A percentile compares a stretch with the other conserved stretches of the same genome.
phyloP scores from a whole-genome alignment of 768 basidiomycete genomes.

The Russula emetica region DNA sequence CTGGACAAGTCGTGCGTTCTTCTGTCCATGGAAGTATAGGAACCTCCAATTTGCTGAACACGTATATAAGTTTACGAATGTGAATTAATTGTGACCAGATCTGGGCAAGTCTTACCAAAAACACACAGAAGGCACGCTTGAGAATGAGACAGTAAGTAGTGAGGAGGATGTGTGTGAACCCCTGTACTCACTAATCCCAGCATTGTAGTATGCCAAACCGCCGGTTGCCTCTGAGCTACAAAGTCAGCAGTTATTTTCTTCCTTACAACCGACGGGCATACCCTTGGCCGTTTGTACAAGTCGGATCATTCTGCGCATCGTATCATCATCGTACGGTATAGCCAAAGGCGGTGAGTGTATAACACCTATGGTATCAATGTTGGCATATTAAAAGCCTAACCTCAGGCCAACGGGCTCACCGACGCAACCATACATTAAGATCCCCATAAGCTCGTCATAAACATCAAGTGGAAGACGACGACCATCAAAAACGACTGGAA shows the following conservation, averaged over 20 bases:
- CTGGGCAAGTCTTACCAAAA: conserved; percentile 13
- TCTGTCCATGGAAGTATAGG: conserved; percentile 25
- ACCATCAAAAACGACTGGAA: conserved; percentile 25
- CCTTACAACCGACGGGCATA: background rate
- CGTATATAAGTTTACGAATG: background rate
- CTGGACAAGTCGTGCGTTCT: conserved; percentile 15
- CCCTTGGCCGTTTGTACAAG: conserved; percentile 18
- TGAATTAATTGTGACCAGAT: background rate
- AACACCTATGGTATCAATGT: conserved; percentile 8
- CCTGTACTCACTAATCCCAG: conserved; percentile 13
- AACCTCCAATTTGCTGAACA: conserved; percentile 24
- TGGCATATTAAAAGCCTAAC: background rate
- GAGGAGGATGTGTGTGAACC: no score
- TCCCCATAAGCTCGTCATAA: conserved; percentile 38
- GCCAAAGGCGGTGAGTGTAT: conserved; percentile 20
- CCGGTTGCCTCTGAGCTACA: background rate
- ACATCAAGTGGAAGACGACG: conserved; percentile 13
- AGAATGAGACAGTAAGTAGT: background rate
- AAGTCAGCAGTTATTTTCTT: background rate
- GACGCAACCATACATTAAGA: conserved; percentile 38
- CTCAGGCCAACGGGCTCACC: conserved; percentile 31
- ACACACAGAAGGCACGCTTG: conserved; percentile 20
- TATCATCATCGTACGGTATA: conserved; percentile 14
- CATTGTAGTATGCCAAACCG: background rate
- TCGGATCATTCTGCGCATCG: conserved; percentile 13